These are phyloP conservation scores for Candida hispaniensis DNA, from an alignment of 805 yeast species.

Conservation along the genomic window DNA sequence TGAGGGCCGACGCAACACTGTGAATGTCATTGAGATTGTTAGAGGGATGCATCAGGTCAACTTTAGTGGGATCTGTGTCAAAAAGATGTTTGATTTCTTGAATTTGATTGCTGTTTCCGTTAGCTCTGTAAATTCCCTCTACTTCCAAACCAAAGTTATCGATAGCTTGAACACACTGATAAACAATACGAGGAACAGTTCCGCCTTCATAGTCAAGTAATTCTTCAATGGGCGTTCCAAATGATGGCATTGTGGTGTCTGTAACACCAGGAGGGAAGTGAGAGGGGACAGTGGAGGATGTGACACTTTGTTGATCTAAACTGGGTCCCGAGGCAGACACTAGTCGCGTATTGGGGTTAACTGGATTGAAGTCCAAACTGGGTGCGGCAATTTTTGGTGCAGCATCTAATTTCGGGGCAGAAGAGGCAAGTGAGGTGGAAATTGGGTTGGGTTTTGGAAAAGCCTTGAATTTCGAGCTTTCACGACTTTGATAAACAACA, in stretches of 20 bases:
- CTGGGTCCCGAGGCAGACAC: constrained; percentile 7
- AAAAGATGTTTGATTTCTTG: constrained; percentile 62
- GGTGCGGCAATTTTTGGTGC: constrained; percentile 4
- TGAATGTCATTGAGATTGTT: constrained; percentile 68
- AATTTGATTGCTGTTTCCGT: constrained; percentile 67
- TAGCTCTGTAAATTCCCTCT: constrained; percentile 83
- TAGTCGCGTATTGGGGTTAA: constrained; percentile 11
- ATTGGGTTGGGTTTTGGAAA: constrained; percentile 1
- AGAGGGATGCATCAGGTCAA: constrained; percentile 43
- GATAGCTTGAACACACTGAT: constrained; percentile 75
- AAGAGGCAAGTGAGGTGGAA: neutral
- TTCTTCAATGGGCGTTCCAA: constrained; percentile 74
- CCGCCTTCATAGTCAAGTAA: constrained; percentile 75
- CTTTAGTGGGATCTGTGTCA: constrained; percentile 47
- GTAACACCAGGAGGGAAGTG: constrained; percentile 17
- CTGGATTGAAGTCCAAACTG: constrained; percentile 3
- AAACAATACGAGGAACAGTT: constrained; percentile 83
- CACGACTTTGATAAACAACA: constrained; percentile 23
- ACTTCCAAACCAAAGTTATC: constrained; percentile 74
- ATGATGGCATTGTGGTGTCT: constrained; percentile 39
- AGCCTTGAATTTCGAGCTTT: constrained; percentile 4
- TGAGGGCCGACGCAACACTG: constrained; percentile 77
- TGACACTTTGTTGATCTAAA: constrained; percentile 15
- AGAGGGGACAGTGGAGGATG: constrained; percentile 11
- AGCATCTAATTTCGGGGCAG: neutral